Evolutionary conservation across 1,139 yeast genomes (phyloP).

Genomic region (Yamadazyma aaseri): DNA sequence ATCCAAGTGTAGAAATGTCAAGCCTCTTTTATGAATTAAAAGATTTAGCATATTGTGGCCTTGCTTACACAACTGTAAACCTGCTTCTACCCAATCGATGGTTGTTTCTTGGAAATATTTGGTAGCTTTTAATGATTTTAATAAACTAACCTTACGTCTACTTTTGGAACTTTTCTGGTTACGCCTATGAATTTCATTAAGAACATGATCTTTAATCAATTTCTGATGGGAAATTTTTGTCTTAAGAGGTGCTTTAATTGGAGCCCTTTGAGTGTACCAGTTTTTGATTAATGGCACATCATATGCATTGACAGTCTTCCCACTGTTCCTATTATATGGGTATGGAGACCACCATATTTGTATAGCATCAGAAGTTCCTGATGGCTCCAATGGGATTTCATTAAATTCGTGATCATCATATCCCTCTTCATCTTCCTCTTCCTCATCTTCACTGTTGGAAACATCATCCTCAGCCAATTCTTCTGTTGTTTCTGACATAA

Average conservation of each 20-base stretch:
- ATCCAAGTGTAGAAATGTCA: slow-evolving; percentile 90
- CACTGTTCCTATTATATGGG: slow-evolving; percentile 79
- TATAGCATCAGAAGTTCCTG: slow-evolving; percentile 56
- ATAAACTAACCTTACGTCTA: slow-evolving; percentile 54
- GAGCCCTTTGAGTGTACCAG: slow-evolving; percentile 78
- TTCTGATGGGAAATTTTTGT: slow-evolving; percentile 87
- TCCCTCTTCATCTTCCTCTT: slow-evolving; percentile 4
- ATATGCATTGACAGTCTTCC: slow-evolving; percentile 75
- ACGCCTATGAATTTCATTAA: slow-evolving; percentile 63
- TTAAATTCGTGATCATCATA: not conserved
- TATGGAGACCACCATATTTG: slow-evolving; percentile 75
- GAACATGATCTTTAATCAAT: slow-evolving; percentile 68
- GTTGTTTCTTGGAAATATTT: slow-evolving; percentile 89
- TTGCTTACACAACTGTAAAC: slow-evolving; percentile 87
- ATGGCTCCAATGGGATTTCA: slow-evolving; percentile 26
- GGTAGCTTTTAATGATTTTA: slow-evolving; percentile 69
- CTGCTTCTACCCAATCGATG: slow-evolving; percentile 98
- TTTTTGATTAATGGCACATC: slow-evolving; percentile 82
- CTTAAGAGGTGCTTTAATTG: slow-evolving; percentile 61
- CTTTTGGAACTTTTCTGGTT: slow-evolving; percentile 24
- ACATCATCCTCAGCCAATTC: slow-evolving; percentile 23
- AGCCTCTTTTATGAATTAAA: slow-evolving; percentile 85
- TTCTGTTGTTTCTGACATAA: slow-evolving; percentile 9
- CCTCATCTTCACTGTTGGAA: slow-evolving; percentile 16
- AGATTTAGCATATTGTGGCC: slow-evolving; percentile 93